These are phyloP conservation scores for Trichomonas gallinae DNA, from an alignment of 208 protist species.

Conservation along the genomic window DNA sequence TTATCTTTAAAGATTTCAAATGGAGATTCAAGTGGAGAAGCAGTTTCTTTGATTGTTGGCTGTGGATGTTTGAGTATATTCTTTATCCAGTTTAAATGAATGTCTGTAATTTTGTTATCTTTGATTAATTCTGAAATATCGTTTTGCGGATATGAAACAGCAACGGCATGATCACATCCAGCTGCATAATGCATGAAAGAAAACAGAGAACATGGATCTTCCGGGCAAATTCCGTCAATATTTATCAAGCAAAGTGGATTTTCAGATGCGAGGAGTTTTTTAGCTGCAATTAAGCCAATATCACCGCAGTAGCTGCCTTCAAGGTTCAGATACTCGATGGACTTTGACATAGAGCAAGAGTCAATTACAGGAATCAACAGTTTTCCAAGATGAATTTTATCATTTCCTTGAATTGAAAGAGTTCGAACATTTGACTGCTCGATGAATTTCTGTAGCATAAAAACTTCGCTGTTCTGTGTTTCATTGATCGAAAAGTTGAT, in stretches of 20 bases:
- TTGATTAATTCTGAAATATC: background rate
- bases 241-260: background rate
- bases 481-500: background rate
- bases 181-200: background rate
- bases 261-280: background rate
- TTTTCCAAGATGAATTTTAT: background rate
- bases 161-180: background rate
- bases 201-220: background rate
- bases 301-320: background rate
- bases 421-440: background rate
- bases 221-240: background rate
- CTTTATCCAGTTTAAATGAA: background rate
- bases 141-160: background rate
- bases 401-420: background rate
- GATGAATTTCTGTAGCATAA: background rate
- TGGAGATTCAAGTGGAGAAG: background rate
- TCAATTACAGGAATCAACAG: background rate
- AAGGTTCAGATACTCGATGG: background rate
- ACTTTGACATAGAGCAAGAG: background rate
- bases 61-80: background rate
- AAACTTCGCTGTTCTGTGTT: background rate
- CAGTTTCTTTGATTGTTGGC: background rate
- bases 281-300: background rate
- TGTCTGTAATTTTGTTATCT: background rate
- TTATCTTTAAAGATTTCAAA: background rate